Percentiles rank a stretch among this genome's conserved stretches.
phyloP scores from a whole-genome alignment of 1,284 basidiomycete species.

The Ceratobasidium sp. region DNA sequence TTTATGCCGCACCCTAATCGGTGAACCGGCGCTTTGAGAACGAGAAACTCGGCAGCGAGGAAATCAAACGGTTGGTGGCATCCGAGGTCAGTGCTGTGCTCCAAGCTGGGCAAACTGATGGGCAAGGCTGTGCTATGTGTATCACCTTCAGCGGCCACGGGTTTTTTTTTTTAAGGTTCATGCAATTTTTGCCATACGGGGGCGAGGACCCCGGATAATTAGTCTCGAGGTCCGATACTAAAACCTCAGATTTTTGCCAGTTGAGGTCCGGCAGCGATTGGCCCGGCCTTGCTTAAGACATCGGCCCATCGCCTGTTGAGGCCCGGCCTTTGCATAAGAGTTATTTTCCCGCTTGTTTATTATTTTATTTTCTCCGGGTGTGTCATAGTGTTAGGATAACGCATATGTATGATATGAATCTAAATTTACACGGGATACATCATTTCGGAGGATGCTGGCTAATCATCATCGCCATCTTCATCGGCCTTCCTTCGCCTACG shows the following conservation, averaged over 20 bases:
- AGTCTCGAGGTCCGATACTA: too few species aligned
- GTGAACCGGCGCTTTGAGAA: background rate
- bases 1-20: slow-evolving; percentile 3
- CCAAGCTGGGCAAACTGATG: background rate
- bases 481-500: background rate
- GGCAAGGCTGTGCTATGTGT: background rate
- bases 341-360: background rate
- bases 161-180: slow-evolving; percentile 15
- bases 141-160: background rate
- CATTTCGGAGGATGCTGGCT: too few species aligned
- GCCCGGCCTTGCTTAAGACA: too few species aligned
- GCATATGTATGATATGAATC: background rate
- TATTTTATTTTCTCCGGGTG: background rate
- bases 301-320: too few species aligned
- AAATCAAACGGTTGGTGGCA: background rate
- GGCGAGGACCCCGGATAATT: too few species aligned
- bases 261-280: too few species aligned
- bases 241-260: too few species aligned
- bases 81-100: slow-evolving; percentile 6
- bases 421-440: too few species aligned
- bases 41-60: background rate
- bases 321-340: background rate
- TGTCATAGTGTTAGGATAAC: background rate
- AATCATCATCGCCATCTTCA: background rate
- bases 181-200: too few species aligned